phyloP scores from a whole-genome alignment of 2,329 filamentous ascomycete species.

The Cladorrhinum sp. region DNA sequence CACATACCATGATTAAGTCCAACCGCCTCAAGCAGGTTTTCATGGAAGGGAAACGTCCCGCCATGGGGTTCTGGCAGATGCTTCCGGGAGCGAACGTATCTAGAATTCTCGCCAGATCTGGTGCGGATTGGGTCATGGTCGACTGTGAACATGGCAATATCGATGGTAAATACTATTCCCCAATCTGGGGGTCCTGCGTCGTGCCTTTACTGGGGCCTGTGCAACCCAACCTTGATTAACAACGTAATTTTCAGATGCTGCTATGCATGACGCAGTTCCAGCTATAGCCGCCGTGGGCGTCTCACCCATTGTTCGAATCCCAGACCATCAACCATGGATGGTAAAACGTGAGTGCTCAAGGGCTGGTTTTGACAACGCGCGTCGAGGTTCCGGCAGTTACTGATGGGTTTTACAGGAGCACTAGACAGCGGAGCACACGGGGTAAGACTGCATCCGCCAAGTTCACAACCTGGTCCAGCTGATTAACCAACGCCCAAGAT shows the following conservation, averaged over 20 bases:
- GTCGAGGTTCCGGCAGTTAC: constrained; percentile 6
- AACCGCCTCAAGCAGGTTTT: constrained; percentile 52
- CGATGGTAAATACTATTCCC: constrained; percentile 38
- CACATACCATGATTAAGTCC: constrained; percentile 38
- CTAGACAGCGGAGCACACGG: constrained; percentile 57
- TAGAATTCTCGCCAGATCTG: constrained; percentile 57
- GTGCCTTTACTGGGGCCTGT: not conserved
- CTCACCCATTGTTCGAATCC: constrained; percentile 55
- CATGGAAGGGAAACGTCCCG: constrained; percentile 42
- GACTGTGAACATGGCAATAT: constrained; percentile 58
- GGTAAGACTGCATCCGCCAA: constrained; percentile 33
- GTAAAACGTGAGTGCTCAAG: constrained; percentile 46
- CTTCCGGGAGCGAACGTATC: constrained; percentile 59
- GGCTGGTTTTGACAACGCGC: not conserved
- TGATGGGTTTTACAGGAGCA: constrained; percentile 42
- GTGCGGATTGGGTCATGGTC: constrained; percentile 65
- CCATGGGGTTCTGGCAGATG: constrained; percentile 62
- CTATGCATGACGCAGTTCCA: constrained; percentile 57
- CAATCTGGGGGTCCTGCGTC: not conserved
- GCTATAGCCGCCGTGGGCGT: constrained; percentile 54
- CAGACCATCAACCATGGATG: constrained; percentile 55
- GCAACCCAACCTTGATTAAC: constrained; percentile 4
- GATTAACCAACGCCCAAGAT: constrained; percentile 32
- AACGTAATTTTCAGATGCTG: constrained; percentile 39
- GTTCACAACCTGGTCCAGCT: not conserved